phyloP scores from a whole-genome alignment of 495 filamentous ascomycete species.

The Xylaria sp. region DNA sequence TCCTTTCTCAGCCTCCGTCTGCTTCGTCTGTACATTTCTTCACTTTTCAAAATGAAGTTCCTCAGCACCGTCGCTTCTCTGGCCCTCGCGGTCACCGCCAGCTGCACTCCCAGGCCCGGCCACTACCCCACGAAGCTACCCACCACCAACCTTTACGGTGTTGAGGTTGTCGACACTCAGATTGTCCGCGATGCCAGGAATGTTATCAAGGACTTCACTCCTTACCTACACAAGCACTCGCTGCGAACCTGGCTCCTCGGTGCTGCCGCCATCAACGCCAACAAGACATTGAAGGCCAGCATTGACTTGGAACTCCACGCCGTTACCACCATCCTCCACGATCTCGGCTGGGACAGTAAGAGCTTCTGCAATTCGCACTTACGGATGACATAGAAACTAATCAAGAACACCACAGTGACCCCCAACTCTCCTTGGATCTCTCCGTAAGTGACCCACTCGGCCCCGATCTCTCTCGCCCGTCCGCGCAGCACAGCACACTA shows the following conservation, averaged over 20 bases:
- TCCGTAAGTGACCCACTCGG: neutral
- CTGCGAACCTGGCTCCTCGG: conserved; percentile 56
- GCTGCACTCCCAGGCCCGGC: neutral
- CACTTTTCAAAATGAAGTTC: conserved; percentile 23
- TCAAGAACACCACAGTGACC: conserved; percentile 3
- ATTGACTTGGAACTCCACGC: conserved; percentile 46
- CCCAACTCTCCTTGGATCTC: conserved; percentile 23
- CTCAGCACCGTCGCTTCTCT: neutral
- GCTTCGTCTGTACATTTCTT: conserved; percentile 1
- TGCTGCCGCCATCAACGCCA: conserved; percentile 44
- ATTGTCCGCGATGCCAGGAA: conserved; percentile 41
- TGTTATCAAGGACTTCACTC: conserved; percentile 43
- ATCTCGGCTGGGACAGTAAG: conserved; percentile 39
- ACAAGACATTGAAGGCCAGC: conserved; percentile 36
- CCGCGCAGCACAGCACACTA: neutral
- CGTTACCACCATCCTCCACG: conserved; percentile 43
- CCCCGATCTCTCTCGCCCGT: too few relatives aligned
- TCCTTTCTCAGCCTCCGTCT: neutral
- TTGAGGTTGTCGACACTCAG: conserved; percentile 37
- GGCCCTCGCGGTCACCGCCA: neutral
- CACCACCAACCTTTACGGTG: conserved; percentile 32
- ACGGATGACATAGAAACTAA: conserved; percentile 15
- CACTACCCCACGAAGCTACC: conserved; percentile 4
- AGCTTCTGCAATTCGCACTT: conserved; percentile 33
- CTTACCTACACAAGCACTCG: conserved; percentile 54